Conservation (phyloP, 1,139 yeast genomes). For the Blastobotrys proliferans region DNA sequence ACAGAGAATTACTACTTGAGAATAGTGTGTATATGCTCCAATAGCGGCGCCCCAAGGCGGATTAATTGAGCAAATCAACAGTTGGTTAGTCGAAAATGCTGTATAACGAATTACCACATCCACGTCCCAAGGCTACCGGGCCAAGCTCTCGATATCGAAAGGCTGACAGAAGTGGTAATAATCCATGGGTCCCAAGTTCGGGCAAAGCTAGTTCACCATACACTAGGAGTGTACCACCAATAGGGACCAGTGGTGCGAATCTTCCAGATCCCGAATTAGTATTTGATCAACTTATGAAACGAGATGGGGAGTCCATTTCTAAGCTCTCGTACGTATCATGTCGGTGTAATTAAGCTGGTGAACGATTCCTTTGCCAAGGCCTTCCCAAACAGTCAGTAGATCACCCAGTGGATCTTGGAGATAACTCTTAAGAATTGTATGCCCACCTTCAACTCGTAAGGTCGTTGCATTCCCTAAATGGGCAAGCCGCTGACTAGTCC, state of each 20-base stretch:
- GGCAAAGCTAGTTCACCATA: conserved; percentile 12
- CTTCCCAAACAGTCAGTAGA: too few relatives aligned
- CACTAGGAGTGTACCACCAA: conserved; percentile 10
- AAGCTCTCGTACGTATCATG: too few relatives aligned
- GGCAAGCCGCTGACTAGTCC: too few relatives aligned
- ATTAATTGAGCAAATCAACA: conserved; percentile 7
- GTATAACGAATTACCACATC: conserved; percentile 12
- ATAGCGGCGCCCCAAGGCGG: conserved; percentile 5
- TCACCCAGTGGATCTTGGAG: too few relatives aligned
- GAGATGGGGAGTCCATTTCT: too few relatives aligned
- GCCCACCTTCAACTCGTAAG: too few relatives aligned
- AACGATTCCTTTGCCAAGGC: too few relatives aligned
- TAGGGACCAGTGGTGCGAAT: conserved; percentile 7
- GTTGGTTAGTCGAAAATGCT: conserved; percentile 12
- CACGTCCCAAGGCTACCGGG: conserved; percentile 11
- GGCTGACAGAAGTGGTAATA: conserved; percentile 12
- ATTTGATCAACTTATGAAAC: conserved; percentile 10
- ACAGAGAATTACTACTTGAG: conserved; percentile 9
- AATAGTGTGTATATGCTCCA: conserved; percentile 12
- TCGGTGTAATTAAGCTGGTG: too few relatives aligned
- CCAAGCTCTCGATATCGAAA: conserved; percentile 11
- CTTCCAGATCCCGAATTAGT: conserved; percentile 11
- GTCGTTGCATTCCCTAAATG: too few relatives aligned
- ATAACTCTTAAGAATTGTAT: too few relatives aligned
- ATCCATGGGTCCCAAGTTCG: conserved; percentile 13